phyloP scores from a whole-genome alignment of 164 flowering plant species.

The Berberis vulgaris region DNA sequence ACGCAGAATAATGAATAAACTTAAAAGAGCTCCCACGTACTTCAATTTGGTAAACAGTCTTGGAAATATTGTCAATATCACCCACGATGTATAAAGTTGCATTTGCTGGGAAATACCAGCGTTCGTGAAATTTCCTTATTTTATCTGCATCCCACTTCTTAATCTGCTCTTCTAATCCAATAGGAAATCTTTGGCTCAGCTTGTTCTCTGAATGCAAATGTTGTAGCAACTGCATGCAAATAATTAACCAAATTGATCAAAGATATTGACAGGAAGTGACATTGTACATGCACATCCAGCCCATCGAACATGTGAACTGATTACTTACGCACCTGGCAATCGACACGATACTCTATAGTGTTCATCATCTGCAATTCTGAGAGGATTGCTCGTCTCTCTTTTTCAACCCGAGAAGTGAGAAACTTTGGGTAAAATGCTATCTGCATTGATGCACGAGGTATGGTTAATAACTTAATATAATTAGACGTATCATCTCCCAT shows the following conservation, averaged over 20 bases:
- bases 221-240: slow-evolving; percentile 60
- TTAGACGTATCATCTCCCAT: not conserved
- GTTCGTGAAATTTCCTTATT: slow-evolving; percentile 92
- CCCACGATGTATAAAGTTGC: slow-evolving; percentile 97
- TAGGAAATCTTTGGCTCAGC: slow-evolving; percentile 92
- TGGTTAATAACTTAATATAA: not conserved
- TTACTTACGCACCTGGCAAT: slow-evolving; percentile 56
- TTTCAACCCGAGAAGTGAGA: slow-evolving; percentile 88
- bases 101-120: slow-evolving; percentile 99
- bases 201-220: slow-evolving; percentile 98
- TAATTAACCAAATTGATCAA: slow-evolving; percentile 6
- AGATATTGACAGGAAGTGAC: not conserved
- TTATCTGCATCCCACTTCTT: slow-evolving; percentile 99
- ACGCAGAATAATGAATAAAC: not conserved
- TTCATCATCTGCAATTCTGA: slow-evolving; percentile 99
- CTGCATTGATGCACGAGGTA: slow-evolving; percentile 28
- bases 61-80: slow-evolving; percentile 72
- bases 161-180: slow-evolving; percentile 98
- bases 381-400: slow-evolving; percentile 95
- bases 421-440: slow-evolving; percentile 96
- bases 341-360: slow-evolving; percentile 97
- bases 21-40: slow-evolving; percentile 29
- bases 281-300: not conserved
- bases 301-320: too few relatives aligned
- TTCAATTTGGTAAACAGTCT: slow-evolving; percentile 74